Conservation (phyloP, 1,284 basidiomycete genomes). For the Cutaneotrichosporon cyanovorans region DNA sequence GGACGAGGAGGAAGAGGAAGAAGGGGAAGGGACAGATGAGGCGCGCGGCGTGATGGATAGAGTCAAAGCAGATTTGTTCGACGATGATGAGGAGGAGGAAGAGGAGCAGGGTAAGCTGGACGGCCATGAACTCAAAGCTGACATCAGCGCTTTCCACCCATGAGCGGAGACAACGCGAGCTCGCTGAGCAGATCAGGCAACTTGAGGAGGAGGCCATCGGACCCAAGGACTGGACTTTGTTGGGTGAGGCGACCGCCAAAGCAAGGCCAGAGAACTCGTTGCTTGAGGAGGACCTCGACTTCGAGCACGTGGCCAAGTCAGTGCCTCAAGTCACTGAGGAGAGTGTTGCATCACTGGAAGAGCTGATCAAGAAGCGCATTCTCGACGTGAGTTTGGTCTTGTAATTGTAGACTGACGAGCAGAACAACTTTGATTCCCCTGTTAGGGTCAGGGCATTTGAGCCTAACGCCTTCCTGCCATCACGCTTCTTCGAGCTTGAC, state of each 20-base stretch:
- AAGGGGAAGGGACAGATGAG: constrained; percentile 28
- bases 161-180: constrained; percentile 49
- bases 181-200: constrained; percentile 51
- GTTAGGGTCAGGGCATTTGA: constrained; percentile 69
- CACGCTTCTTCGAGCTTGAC: constrained; percentile 78
- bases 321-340: constrained; percentile 89
- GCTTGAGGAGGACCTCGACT: constrained; percentile 90
- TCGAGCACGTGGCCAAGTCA: constrained; percentile 77
- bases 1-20: constrained; percentile 27
- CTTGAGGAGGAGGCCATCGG: constrained; percentile 53
- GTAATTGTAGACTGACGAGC: constrained; percentile 2
- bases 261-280: constrained; percentile 84
- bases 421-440: constrained; percentile 80
- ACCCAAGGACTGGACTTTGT: constrained; percentile 77
- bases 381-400: constrained; percentile 54
- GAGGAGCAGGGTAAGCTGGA: constrained; percentile 28
- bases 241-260: constrained; percentile 80
- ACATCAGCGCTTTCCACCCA: constrained; percentile 47
- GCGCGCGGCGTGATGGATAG: constrained; percentile 46
- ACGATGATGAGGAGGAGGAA: constrained; percentile 45
- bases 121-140: not conserved
- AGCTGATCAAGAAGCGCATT: constrained; percentile 84
- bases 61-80: constrained; percentile 52
- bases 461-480: constrained; percentile 83
- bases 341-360: constrained; percentile 72